Conservation (phyloP, 2,329 filamentous ascomycete species). For the Atkinsonella texensis region DNA sequence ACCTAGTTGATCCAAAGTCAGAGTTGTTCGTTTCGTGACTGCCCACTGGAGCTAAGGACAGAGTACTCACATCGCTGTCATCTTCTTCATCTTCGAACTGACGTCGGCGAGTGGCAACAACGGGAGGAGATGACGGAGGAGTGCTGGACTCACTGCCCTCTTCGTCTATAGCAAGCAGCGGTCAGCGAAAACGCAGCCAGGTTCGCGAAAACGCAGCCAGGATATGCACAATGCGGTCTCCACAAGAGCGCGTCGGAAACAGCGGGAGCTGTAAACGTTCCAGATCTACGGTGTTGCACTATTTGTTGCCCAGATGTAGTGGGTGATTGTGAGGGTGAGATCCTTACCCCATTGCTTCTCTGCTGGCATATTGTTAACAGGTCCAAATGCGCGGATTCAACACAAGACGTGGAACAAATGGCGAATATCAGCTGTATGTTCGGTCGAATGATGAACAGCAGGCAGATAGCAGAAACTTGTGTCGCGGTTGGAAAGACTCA, state of each 20-base stretch:
- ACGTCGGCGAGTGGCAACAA: slow-evolving; percentile 29
- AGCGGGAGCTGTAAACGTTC: slow-evolving; percentile 1
- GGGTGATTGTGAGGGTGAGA: slow-evolving; percentile 6
- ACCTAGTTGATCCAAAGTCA: slow-evolving; percentile 41
- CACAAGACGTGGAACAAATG: background rate
- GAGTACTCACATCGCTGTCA: slow-evolving; percentile 55
- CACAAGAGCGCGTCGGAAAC: slow-evolving; percentile 1
- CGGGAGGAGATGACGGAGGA: slow-evolving; percentile 24
- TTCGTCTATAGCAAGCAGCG: slow-evolving; percentile 21
- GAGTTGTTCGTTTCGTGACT: background rate
- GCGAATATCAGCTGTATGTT: background rate
- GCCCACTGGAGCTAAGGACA: background rate
- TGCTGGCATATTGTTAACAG: slow-evolving; percentile 28
- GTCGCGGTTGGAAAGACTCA: background rate
- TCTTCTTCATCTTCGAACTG: slow-evolving; percentile 92
- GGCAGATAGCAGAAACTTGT: background rate
- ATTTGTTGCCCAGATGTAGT: slow-evolving; percentile 1
- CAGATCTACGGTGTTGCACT: background rate
- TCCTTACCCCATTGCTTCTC: slow-evolving; percentile 32
- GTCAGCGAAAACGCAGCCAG: slow-evolving; percentile 12
- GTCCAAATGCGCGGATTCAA: background rate
- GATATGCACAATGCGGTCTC: slow-evolving; percentile 2
- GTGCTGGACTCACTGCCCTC: slow-evolving; percentile 27
- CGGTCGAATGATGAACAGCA: background rate
- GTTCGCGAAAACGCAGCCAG: background rate